These are phyloP conservation scores for Coniochaeta sp. DNA, from an alignment of 2,329 filamentous ascomycete species.

Conservation along the genomic window DNA sequence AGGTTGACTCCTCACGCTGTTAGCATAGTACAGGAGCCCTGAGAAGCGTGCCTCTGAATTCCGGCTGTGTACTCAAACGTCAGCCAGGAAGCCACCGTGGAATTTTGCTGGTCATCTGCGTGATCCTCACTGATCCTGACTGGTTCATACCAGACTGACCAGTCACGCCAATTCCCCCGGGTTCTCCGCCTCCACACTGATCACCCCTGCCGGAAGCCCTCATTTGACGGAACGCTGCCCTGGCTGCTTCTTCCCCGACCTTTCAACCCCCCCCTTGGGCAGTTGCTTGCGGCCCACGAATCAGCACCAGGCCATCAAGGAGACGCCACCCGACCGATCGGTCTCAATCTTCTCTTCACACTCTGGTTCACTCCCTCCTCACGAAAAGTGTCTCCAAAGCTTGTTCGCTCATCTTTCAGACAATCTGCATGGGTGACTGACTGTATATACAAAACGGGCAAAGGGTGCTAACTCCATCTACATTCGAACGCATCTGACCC, in stretches of 20 bases:
- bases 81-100: neutral
- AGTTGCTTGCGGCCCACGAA: neutral
- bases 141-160: neutral
- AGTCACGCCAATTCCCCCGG: conserved; percentile 1
- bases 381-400: neutral
- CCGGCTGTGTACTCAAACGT: too few relatives aligned
- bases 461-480: neutral
- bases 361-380: neutral
- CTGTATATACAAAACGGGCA: neutral
- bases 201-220: neutral
- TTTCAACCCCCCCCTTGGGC: neutral
- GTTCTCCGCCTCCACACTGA: neutral
- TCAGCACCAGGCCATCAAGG: neutral
- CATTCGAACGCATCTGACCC: too few relatives aligned
- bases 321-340: neutral
- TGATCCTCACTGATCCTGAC: neutral
- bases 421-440: neutral
- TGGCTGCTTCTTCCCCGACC: conserved; percentile 1
- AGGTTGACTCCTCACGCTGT: neutral
- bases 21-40: neutral
- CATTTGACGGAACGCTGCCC: conserved; percentile 1
- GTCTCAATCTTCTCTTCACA: neutral
- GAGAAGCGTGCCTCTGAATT: neutral
- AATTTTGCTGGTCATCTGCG: neutral
- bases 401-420: neutral